phyloP scores from a whole-genome alignment of 345 rosid genomes.

The Noccaea caerulescens region DNA sequence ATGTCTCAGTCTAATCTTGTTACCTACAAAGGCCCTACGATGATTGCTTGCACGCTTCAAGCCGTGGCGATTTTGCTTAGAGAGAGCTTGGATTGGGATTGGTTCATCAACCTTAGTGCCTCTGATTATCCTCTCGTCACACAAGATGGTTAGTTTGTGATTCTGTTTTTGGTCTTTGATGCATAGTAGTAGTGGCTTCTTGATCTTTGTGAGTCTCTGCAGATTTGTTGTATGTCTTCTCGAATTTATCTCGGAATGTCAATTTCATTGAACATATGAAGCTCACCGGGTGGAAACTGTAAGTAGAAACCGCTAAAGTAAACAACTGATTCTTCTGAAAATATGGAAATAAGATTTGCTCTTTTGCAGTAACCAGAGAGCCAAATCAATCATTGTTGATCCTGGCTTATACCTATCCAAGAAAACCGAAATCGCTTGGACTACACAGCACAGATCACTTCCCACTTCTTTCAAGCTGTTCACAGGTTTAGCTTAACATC shows the following conservation, averaged over 20 bases:
- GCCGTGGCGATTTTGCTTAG: slow-evolving; percentile 77
- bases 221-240: slow-evolving; percentile 72
- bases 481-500: slow-evolving; percentile 65
- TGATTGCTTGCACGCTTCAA: slow-evolving; percentile 92
- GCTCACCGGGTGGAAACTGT: slow-evolving; percentile 94
- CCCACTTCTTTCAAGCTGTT: slow-evolving; percentile 86
- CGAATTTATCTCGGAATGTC: slow-evolving; percentile 60
- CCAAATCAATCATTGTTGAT: slow-evolving; percentile 85
- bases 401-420: slow-evolving; percentile 93
- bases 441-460: slow-evolving; percentile 86
- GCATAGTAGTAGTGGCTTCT: neutral
- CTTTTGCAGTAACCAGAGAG: slow-evolving; percentile 75
- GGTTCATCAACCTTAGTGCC: slow-evolving; percentile 92
- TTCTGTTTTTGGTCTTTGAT: slow-evolving; percentile 12
- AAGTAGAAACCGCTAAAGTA: slow-evolving; percentile 34
- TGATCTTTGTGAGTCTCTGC: slow-evolving; percentile 26
- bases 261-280: slow-evolving; percentile 90
- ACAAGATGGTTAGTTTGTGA: slow-evolving; percentile 72
- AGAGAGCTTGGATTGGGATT: slow-evolving; percentile 90
- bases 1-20: slow-evolving; percentile 75
- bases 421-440: slow-evolving; percentile 85
- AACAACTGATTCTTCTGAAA: neutral
- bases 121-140: slow-evolving; percentile 92
- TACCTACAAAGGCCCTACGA: slow-evolving; percentile 88
- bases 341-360: slow-evolving; percentile 5